Evolutionary conservation across 2,329 filamentous ascomycete genomes (phyloP), one percentile per base, ranked within the genome.

Genomic region (Fusarium mundagurra): DNA sequence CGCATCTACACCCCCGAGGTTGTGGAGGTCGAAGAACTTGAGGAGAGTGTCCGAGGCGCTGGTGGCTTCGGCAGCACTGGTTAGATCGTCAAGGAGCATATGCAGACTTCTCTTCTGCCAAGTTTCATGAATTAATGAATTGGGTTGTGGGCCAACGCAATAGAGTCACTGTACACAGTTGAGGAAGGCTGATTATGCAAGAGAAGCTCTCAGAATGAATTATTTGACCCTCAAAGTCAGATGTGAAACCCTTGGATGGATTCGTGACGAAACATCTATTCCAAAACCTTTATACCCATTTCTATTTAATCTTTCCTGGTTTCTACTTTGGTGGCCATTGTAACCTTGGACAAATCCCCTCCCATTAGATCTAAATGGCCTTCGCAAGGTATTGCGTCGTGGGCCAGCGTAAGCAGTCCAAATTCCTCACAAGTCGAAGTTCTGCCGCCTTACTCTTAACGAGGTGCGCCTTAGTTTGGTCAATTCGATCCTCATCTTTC

Each of bases 61-160:
- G 96, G 95, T 33, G 96, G 95, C 3, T 98, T 98, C 81, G 95
- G 95, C 61, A 97, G 94, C 83, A 98, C 95, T 39, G 95, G 95
- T 27, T 76, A 74, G 27, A 71, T 13, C 14, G 27, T 17, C 11
- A 62, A 51, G 43, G 34, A 43, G 36, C 50, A 24, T 33, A 72
- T 48, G 29, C 38, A 55, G 41, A 55, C 33, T 57, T 45, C 51
- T 60, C 43, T 61, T 45, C 43, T 34, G 54, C 14, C 55, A 20
- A 39, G 33, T 43, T 38, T 29, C 39, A 75, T 59, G 69, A 72
- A 47, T 71, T 73, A 55, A 75, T 73, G 62, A 68, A 48, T 61
- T 43, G 31, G 29, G 44, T 16, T 34, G 47, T 51, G 18, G 36
- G 41, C 29, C 61, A 61, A 43, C 48, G 61, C 44, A 29, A 41